Conservation (phyloP, 331 rosid genomes). For the Ulmus americana region DNA sequence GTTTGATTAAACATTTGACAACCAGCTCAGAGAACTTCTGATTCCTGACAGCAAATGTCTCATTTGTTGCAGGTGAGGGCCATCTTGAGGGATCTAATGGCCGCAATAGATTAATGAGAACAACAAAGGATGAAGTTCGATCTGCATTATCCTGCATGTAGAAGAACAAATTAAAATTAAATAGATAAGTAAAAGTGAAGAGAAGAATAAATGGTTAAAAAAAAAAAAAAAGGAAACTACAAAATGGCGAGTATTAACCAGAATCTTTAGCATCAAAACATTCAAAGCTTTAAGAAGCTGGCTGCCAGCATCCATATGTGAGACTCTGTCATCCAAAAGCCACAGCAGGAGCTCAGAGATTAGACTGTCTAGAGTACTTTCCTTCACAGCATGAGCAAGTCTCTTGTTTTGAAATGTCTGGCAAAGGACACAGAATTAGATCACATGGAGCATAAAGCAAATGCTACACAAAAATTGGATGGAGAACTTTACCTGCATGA, state of each 20-base stretch:
- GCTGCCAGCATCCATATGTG: slow-evolving; percentile 98
- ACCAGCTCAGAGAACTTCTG: slow-evolving; percentile 95
- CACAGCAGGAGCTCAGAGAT: slow-evolving; percentile 92
- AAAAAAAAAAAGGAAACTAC: not conserved
- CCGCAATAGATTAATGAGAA: slow-evolving; percentile 72
- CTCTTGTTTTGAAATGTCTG: slow-evolving; percentile 96
- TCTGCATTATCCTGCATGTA: slow-evolving; percentile 89
- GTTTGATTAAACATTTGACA: slow-evolving; percentile 94
- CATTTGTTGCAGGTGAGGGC: slow-evolving; percentile 83
- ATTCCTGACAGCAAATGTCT: slow-evolving; percentile 76
- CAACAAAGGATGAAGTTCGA: slow-evolving; percentile 90
- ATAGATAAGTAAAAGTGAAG: not conserved
- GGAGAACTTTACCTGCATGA: slow-evolving; percentile 69
- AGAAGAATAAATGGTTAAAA: not conserved
- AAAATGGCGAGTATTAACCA: slow-evolving; percentile 42
- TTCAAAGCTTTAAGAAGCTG: slow-evolving; percentile 93
- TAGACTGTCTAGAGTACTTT: slow-evolving; percentile 85
- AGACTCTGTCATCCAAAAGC: slow-evolving; percentile 99
- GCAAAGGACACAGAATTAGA: slow-evolving; percentile 1
- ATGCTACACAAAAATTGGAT: not conserved
- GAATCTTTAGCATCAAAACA: slow-evolving; percentile 94
- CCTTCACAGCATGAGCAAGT: slow-evolving; percentile 85
- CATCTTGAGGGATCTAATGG: slow-evolving; percentile 95
- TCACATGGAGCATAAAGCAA: slow-evolving; percentile 10
- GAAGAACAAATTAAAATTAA: slow-evolving; percentile 17